Conservation (phyloP, 371 early-diverging fungal species). For the Mucor irregularis region DNA sequence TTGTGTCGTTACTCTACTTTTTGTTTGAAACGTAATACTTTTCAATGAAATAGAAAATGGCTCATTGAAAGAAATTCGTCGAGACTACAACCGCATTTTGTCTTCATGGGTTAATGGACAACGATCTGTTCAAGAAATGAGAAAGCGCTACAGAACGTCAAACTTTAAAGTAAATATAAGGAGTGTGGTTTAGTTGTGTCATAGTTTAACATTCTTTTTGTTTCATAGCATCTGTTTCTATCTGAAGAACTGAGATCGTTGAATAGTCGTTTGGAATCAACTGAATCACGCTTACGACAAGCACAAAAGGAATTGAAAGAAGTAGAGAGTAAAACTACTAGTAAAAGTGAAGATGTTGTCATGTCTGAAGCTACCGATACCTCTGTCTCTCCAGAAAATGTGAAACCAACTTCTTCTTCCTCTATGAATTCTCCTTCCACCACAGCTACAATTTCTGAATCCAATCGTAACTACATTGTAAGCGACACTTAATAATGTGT, state of each 20-base stretch:
- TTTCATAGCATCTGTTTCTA: slow-evolving; percentile 18
- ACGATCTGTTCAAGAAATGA: slow-evolving; percentile 13
- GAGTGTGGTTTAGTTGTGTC: not conserved
- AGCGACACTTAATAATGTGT: no score
- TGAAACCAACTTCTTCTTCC: no score
- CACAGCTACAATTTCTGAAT: no score
- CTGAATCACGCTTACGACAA: slow-evolving; percentile 14
- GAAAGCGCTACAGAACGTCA: slow-evolving; percentile 6
- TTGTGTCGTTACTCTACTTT: not conserved
- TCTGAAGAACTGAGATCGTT: slow-evolving; percentile 22
- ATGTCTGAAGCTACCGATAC: not conserved
- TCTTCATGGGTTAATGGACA: slow-evolving; percentile 13
- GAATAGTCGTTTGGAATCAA: slow-evolving; percentile 9
- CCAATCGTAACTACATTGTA: not conserved
- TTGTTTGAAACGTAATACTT: not conserved
- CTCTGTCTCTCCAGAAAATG: not conserved
- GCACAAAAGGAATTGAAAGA: slow-evolving; percentile 15
- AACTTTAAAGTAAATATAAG: slow-evolving; percentile 17
- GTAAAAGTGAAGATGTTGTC: slow-evolving; percentile 1
- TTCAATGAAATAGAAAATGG: slow-evolving; percentile 3
- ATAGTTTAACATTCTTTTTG: not conserved
- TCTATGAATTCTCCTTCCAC: no score
- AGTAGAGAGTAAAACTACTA: not conserved
- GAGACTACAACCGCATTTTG: slow-evolving; percentile 7
- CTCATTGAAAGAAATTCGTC: slow-evolving; percentile 14